These are phyloP conservation scores for Talaromyces nanjingensis DNA, from an alignment of 495 filamentous ascomycete species.

Conservation along the genomic window DNA sequence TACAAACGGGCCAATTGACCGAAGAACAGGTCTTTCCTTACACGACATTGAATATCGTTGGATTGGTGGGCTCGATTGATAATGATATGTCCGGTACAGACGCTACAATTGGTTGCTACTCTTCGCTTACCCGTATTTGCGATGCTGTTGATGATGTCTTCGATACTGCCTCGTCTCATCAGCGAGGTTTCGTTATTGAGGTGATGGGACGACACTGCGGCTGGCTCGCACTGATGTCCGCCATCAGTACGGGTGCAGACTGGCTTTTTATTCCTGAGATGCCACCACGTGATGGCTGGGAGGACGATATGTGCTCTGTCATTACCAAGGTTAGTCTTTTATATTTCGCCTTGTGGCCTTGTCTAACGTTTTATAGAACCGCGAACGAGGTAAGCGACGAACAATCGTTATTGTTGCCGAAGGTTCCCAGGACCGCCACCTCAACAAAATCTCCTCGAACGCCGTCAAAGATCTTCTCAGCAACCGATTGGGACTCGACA, in stretches of 20 bases:
- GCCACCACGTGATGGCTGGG: slow-evolving; percentile 82
- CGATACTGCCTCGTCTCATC: slow-evolving; percentile 93
- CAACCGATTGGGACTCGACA: slow-evolving; percentile 74
- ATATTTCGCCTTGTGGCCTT: slow-evolving; percentile 75
- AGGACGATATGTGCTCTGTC: slow-evolving; percentile 76
- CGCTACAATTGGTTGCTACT: slow-evolving; percentile 96
- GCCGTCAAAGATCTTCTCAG: slow-evolving; percentile 85
- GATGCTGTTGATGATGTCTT: slow-evolving; percentile 95
- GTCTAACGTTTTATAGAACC: slow-evolving; percentile 59
- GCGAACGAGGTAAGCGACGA: slow-evolving; percentile 84
- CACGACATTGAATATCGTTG: slow-evolving; percentile 86
- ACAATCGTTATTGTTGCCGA: slow-evolving; percentile 98
- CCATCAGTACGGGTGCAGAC: slow-evolving; percentile 90
- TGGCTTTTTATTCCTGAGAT: slow-evolving; percentile 97
- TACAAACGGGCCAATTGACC: slow-evolving; percentile 59
- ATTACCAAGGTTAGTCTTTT: slow-evolving; percentile 60
- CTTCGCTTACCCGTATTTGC: slow-evolving; percentile 85
- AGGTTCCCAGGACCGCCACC: slow-evolving; percentile 79
- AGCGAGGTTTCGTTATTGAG: slow-evolving; percentile 94
- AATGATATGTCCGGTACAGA: slow-evolving; percentile 97
- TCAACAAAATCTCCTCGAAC: slow-evolving; percentile 72
- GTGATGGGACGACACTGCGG: slow-evolving; percentile 99
- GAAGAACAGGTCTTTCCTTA: slow-evolving; percentile 63
- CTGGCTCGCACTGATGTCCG: slow-evolving; percentile 96
- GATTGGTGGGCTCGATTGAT: slow-evolving; percentile 94